A percentile compares a stretch with the other conserved stretches of the same genome.
Evolutionary conservation across 1,284 basidiomycete species (phyloP).

Genomic region (Papiliotrema nemorosa): DNA sequence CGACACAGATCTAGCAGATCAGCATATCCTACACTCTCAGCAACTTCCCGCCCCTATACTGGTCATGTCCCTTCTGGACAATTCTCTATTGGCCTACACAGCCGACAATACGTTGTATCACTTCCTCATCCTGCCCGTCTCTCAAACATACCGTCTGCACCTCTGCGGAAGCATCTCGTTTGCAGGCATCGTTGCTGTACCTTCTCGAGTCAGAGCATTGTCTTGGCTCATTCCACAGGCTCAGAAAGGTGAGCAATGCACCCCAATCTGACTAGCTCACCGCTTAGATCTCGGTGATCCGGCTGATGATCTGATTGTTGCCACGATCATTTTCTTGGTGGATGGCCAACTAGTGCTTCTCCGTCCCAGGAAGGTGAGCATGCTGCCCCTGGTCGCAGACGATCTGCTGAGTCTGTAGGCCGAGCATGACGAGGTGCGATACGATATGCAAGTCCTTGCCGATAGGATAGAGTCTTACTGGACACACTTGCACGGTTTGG

Average conservation of each 20-base stretch:
- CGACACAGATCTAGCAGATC: conserved; percentile 82
- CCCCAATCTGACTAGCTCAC: conserved; percentile 5
- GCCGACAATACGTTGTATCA: conserved; percentile 93
- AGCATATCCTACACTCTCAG: conserved; percentile 80
- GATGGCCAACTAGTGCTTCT: conserved; percentile 88
- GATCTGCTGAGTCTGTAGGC: conserved; percentile 52
- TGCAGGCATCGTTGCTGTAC: conserved; percentile 80
- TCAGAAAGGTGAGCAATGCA: conserved; percentile 71
- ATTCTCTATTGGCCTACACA: conserved; percentile 94
- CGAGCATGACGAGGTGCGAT: conserved; percentile 76
- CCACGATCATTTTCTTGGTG: conserved; percentile 93
- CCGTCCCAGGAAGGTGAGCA: conserved; percentile 67
- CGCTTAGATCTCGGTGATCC: conserved; percentile 83
- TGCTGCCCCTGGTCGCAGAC: too few species aligned
- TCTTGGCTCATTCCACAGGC: conserved; percentile 95
- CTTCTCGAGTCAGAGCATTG: conserved; percentile 79
- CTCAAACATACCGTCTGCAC: conserved; percentile 77
- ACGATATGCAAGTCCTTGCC: conserved; percentile 96
- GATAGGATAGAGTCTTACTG: conserved; percentile 97
- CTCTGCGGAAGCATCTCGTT: conserved; percentile 95
- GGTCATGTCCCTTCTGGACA: conserved; percentile 87
- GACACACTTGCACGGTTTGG: conserved; percentile 92
- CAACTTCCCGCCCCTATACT: conserved; percentile 72
- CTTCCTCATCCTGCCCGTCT: conserved; percentile 83
- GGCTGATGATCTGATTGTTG: conserved; percentile 84